Base-by-base conservation (phyloP, 257 asterid genomes). In the Solanum gracilifrons region DNA sequence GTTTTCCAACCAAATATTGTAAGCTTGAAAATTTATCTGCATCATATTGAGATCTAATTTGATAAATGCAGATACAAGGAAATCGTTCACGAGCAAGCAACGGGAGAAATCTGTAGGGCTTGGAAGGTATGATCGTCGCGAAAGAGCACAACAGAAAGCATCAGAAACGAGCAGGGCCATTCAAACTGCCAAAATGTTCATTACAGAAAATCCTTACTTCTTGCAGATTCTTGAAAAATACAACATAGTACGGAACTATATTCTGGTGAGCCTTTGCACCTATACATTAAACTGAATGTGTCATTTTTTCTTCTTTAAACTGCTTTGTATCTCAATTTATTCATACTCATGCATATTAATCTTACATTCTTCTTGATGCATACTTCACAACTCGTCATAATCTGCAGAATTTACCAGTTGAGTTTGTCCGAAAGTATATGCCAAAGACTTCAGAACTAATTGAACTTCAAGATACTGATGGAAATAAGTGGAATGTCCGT, bases 251-350 rank as follows among this genome's bases (percentile, higher is more conserved):
- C 20, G 66, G 60, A 8, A 32, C 16, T 20, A 5, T 64, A 7
- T 66, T 48, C 5, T 89, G 89, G 91, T 89, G 82, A 87, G 89
- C 23, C 43, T 64, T 89, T 87, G 23, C 80, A 29, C 75, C 60
- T 64, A 27, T 36, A 29, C 29, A 20, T 36, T 43, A 85, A 64
- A 35, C 71, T 41, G 31, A 20, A 36, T 16, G 58, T 27, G 60
- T 9, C 85, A 76, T 7, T 7, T n/a, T 76, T 58, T 33, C n/a
- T 16, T 36, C 16, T 79, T 46, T 31, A 6, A 76, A 43, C 60
- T 37, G 33, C 3, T n/a, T 39, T 76, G 12, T 76, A 76, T 39
- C 83, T n/a, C 33, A n/a, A 76, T 76, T 37, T 12, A 13, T 83
- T 55, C 86, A 32, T 33, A 66, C 15, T 83, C 71, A 23, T n/a